Evolutionary conservation across 2,329 filamentous ascomycete genomes (phyloP).

Genomic region (Coniochaeta pulveracea): DNA sequence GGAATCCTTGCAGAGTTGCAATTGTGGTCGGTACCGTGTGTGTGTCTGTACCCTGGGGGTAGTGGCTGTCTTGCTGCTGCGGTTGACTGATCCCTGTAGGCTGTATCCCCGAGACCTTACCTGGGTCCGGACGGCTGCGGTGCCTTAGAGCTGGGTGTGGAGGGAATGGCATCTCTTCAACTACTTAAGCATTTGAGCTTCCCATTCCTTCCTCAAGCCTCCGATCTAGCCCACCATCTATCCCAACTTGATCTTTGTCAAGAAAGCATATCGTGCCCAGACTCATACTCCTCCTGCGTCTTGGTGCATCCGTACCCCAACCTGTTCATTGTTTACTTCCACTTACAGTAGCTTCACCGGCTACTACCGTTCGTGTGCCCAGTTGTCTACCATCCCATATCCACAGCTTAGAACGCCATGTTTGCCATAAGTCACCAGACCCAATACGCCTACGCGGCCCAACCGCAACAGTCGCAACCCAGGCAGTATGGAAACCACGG

Average conservation of each 20-base stretch:
- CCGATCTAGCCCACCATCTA: slow-evolving; percentile 6
- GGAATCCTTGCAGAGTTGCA: slow-evolving; percentile 2
- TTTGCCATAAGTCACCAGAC: slow-evolving; percentile 29
- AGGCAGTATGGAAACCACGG: slow-evolving; percentile 62
- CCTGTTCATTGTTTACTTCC: neutral
- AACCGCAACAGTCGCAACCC: slow-evolving; percentile 27
- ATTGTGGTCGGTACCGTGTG: neutral
- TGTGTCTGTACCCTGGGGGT: neutral
- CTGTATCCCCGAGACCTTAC: no score
- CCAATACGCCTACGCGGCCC: slow-evolving; percentile 25
- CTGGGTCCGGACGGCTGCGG: no score
- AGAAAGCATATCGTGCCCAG: neutral
- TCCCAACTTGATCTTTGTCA: neutral
- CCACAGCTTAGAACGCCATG: slow-evolving; percentile 19
- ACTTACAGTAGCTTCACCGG: neutral
- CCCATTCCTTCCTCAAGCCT: slow-evolving; percentile 4
- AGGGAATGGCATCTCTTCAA: slow-evolving; percentile 4
- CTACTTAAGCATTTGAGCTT: slow-evolving; percentile 6
- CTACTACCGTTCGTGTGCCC: no score
- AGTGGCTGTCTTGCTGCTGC: no score
- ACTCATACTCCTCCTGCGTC: neutral
- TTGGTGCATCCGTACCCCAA: neutral
- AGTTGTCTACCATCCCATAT: slow-evolving; percentile 1
- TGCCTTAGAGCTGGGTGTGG: slow-evolving; percentile 2
- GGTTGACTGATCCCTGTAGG: no score